Conservation (phyloP, 2,329 filamentous ascomycete species). For the Curvularia sp. region DNA sequence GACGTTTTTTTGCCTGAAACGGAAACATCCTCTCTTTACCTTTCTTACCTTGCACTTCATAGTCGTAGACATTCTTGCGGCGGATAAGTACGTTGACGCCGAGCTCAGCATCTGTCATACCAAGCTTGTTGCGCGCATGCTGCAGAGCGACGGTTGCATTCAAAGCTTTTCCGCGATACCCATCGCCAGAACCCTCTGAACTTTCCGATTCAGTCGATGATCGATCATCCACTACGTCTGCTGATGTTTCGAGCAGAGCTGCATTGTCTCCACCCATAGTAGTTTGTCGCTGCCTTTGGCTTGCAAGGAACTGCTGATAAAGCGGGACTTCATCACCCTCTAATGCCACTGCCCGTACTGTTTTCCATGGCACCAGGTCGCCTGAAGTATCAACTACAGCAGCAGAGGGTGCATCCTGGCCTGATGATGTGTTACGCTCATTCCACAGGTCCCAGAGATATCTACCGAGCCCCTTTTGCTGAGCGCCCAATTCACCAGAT, state of each 20-base stretch:
- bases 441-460: conserved; percentile 72
- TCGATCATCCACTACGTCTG: conserved; percentile 80
- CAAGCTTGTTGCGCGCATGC: conserved; percentile 79
- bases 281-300: conserved; percentile 84
- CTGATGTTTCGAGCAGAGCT: conserved; percentile 71
- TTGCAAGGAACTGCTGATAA: conserved; percentile 92
- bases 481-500: conserved; percentile 53
- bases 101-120: conserved; percentile 85
- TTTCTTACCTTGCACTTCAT: conserved; percentile 87
- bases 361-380: conserved; percentile 37
- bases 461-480: conserved; percentile 63
- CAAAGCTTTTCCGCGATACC: conserved; percentile 79
- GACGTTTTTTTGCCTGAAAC: conserved; percentile 77
- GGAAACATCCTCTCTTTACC: conserved; percentile 94
- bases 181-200: conserved; percentile 83
- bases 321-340: conserved; percentile 77
- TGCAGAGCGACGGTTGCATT: conserved; percentile 87
- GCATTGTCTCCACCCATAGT: conserved; percentile 72
- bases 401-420: conserved; percentile 49
- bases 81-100: conserved; percentile 90
- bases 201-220: conserved; percentile 85
- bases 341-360: conserved; percentile 65
- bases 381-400: conserved; percentile 71
- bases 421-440: conserved; percentile 30
- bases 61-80: conserved; percentile 90